Evolutionary conservation across 371 early-diverging fungal species (phyloP).

Genomic region (Mortierella sp.): DNA sequence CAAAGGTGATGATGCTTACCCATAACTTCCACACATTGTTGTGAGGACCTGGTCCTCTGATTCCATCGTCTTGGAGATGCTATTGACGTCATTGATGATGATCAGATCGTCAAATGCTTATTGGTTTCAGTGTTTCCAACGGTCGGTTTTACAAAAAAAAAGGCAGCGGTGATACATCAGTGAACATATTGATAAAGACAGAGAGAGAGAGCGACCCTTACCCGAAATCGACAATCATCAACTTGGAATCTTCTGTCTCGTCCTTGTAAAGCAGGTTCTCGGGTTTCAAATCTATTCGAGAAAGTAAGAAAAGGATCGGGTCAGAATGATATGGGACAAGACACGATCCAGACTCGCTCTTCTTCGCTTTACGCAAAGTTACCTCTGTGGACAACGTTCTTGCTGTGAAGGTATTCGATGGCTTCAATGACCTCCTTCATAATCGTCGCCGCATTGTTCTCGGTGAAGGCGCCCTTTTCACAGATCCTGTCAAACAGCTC

Average conservation of each 20-base stretch:
- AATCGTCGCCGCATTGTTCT: slow-evolving; percentile 84
- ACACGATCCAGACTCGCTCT: not conserved
- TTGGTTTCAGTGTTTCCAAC: not conserved
- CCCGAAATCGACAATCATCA: slow-evolving; percentile 81
- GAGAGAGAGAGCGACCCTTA: slow-evolving; percentile 26
- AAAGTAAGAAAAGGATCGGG: not conserved
- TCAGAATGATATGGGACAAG: not conserved
- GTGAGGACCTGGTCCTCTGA: slow-evolving; percentile 65
- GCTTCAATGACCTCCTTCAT: slow-evolving; percentile 77
- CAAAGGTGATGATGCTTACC: slow-evolving; percentile 39
- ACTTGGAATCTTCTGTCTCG: slow-evolving; percentile 66
- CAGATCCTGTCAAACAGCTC: slow-evolving; percentile 93
- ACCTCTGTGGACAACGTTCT: slow-evolving; percentile 82
- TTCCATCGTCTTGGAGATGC: slow-evolving; percentile 69
- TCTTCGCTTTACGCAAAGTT: not conserved
- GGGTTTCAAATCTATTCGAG: slow-evolving; percentile 79
- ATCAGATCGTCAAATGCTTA: not conserved
- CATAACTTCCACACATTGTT: slow-evolving; percentile 75
- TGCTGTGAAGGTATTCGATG: slow-evolving; percentile 82
- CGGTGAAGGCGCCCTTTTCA: slow-evolving; percentile 87
- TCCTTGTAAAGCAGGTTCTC: slow-evolving; percentile 84
- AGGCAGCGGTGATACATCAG: not conserved
- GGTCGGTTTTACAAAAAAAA: not conserved
- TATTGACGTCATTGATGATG: slow-evolving; percentile 23
- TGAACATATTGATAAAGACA: slow-evolving; percentile 3